These are phyloP conservation scores for Quercus agrifolia DNA, from an alignment of 306 rosid species.

Conservation along the genomic window DNA sequence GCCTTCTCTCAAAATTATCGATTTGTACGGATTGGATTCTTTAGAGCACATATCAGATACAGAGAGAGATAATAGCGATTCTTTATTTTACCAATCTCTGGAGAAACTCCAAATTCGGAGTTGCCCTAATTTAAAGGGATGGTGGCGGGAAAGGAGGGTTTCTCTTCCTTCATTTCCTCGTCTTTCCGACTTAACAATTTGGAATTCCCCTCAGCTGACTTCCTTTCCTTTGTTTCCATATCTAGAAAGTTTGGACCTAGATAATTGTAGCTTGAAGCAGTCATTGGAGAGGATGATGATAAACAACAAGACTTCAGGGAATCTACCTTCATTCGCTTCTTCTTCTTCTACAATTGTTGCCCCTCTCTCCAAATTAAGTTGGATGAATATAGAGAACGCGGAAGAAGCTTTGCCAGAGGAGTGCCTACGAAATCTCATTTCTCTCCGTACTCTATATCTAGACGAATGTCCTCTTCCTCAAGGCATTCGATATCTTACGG, in stretches of 20 bases:
- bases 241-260: rapidly evolving
- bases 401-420: too few species aligned
- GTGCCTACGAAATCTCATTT: too few species aligned
- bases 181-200: rapidly evolving
- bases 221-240: slow-evolving; percentile 5
- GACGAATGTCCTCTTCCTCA: rapidly evolving
- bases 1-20: neutral
- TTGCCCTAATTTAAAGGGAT: slow-evolving; percentile 20
- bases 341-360: neutral
- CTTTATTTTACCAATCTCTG: slow-evolving; percentile 22
- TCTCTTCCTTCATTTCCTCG: too few species aligned
- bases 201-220: neutral
- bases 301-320: neutral
- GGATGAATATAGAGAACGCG: rapidly evolving
- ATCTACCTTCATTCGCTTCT: neutral
- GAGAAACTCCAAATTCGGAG: rapidly evolving
- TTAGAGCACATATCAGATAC: slow-evolving; percentile 6
- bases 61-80: neutral
- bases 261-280: rapidly evolving
- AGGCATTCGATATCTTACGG: too few species aligned
- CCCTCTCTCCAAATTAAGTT: neutral
- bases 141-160: slow-evolving; percentile 1
- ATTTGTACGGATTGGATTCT: rapidly evolving
- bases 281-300: neutral
- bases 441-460: too few species aligned